phyloP scores from a whole-genome alignment of 805 yeast genomes.

The Saccharomycopsis fermentans region DNA sequence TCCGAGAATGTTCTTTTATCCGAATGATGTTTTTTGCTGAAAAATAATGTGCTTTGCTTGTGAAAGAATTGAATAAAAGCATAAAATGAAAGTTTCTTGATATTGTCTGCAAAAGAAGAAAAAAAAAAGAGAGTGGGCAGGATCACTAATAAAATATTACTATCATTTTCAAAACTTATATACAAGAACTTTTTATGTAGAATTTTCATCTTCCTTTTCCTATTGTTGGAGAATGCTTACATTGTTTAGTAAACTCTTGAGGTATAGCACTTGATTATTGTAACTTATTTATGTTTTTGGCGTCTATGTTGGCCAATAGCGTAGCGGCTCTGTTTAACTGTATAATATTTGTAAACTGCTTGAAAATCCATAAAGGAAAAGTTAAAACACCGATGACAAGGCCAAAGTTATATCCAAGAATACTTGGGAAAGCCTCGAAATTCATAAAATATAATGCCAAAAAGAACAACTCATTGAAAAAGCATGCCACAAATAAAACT shows the following conservation, averaged over 20 bases:
- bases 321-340: constrained; percentile 83
- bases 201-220: no score
- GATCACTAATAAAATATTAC: no score
- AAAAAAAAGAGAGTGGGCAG: no score
- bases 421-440: constrained; percentile 33
- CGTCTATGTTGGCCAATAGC: constrained; percentile 64
- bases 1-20: no score
- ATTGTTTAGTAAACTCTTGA: not conserved
- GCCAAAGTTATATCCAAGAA: constrained; percentile 20
- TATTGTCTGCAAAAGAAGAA: no score
- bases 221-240: no score
- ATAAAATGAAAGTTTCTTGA: no score
- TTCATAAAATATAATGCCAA: constrained; percentile 76
- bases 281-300: not conserved
- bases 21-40: no score
- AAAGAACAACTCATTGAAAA: constrained; percentile 87
- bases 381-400: constrained; percentile 13
- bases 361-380: constrained; percentile 82
- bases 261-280: not conserved
- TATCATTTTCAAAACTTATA: no score
- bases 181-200: no score
- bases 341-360: constrained; percentile 81
- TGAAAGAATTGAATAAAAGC: no score
- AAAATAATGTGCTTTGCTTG: no score
- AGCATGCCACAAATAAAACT: constrained; percentile 82